Conservation (phyloP, 306 rosid species). For the Rosa lucieae region DNA sequence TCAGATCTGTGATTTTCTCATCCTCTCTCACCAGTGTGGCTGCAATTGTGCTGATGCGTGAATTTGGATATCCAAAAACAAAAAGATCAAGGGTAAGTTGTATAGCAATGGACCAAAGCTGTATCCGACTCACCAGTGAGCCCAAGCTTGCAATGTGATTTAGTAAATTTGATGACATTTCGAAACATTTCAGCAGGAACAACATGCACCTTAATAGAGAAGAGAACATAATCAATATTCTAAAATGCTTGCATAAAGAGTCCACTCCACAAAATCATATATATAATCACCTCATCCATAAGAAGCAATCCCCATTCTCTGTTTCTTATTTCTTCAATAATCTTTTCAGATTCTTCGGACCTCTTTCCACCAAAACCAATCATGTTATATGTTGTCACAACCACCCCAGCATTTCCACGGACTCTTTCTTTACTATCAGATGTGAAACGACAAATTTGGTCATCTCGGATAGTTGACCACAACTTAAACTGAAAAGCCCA, state of each 20-base stretch:
- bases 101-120: conserved; percentile 6
- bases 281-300: conserved; percentile 75
- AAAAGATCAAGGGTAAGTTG: conserved; percentile 17
- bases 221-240: not conserved
- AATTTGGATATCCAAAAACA: conserved; percentile 17
- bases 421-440: conserved; percentile 90
- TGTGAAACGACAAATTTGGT: conserved; percentile 92
- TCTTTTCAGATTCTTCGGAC: conserved; percentile 90
- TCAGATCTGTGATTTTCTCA: conserved; percentile 81
- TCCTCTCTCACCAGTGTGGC: conserved; percentile 99
- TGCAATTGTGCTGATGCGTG: conserved; percentile 33
- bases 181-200: conserved; percentile 97
- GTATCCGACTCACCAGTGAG: conserved; percentile 60
- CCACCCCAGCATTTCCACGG: conserved; percentile 93
- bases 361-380: conserved; percentile 93
- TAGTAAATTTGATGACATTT: conserved; percentile 79
- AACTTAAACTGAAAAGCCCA: conserved; percentile 97
- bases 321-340: conserved; percentile 91
- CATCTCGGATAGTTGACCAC: conserved; percentile 93
- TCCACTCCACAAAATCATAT: conserved; percentile 3
- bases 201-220: conserved; percentile 58
- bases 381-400: conserved; percentile 90
- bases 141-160: conserved; percentile 99
- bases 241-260: conserved; percentile 11
- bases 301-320: conserved; percentile 96